phyloP scores from a whole-genome alignment of 306 rosid genomes.

The Quercus robur region DNA sequence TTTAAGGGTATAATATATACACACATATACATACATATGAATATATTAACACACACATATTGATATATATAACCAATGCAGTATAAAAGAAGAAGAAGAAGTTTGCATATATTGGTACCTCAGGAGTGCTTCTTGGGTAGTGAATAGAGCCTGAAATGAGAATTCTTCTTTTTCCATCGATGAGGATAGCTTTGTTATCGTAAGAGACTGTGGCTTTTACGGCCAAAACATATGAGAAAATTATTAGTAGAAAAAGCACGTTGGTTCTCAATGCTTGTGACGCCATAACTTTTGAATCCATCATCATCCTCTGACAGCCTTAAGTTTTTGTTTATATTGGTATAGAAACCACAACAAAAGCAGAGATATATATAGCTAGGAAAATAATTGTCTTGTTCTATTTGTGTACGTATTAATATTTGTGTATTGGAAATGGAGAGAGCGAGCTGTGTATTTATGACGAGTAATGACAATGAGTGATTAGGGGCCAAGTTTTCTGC shows the following conservation, averaged over 20 bases:
- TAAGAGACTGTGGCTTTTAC: not conserved
- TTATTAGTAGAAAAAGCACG: not conserved
- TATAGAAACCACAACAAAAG: too few relatives aligned
- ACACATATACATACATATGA: too few relatives aligned
- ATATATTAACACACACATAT: too few relatives aligned
- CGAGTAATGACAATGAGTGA: too few relatives aligned
- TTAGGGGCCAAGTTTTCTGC: too few relatives aligned
- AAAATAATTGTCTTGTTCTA: not conserved
- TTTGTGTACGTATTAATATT: too few relatives aligned
- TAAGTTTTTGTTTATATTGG: not conserved
- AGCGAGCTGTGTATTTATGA: too few relatives aligned
- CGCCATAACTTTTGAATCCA: not conserved
- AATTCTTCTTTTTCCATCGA: slow-evolving; percentile 4
- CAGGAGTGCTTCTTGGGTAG: slow-evolving; percentile 95
- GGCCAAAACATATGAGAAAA: slow-evolving; percentile 26
- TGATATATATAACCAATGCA: too few relatives aligned
- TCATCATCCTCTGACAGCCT: not conserved
- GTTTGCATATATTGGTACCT: slow-evolving; percentile 42
- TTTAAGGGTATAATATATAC: not conserved
- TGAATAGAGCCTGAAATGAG: slow-evolving; percentile 82
- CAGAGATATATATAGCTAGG: too few relatives aligned
- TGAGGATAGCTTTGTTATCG: not conserved
- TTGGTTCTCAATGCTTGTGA: not conserved
- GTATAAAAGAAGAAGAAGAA: not conserved
- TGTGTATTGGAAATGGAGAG: too few relatives aligned